These are phyloP conservation scores for Schwanniomyces occidentalis DNA, from an alignment of 805 yeast species.

Conservation along the genomic window DNA sequence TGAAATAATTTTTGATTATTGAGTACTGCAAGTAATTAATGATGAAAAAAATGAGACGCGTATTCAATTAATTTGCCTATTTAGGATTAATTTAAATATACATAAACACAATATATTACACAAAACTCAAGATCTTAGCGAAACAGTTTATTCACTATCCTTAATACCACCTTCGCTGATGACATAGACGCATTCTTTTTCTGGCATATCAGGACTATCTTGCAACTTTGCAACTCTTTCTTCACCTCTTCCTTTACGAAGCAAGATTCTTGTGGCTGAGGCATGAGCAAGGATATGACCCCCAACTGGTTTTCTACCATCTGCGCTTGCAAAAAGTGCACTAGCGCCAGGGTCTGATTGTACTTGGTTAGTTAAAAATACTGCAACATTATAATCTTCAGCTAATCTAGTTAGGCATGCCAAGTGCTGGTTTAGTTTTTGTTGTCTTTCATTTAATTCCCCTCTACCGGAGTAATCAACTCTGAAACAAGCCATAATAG, in stretches of 20 bases:
- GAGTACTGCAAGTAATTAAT: too few species aligned
- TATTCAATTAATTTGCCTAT: constrained; percentile 26
- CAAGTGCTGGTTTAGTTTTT: constrained; percentile 16
- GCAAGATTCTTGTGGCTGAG: constrained; percentile 15
- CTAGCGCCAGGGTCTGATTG: constrained; percentile 19
- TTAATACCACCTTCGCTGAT: constrained; percentile 16
- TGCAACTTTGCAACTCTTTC: constrained; percentile 17
- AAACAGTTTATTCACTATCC: constrained; percentile 13
- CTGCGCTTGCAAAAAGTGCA: constrained; percentile 16
- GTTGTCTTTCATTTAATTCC: constrained; percentile 17
- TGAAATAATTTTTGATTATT: too few species aligned
- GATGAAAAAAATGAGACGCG: constrained; percentile 25
- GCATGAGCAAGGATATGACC: constrained; percentile 18
- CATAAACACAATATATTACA: not conserved
- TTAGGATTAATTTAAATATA: constrained; percentile 22
- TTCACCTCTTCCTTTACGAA: constrained; percentile 16
- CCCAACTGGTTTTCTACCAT: constrained; percentile 17
- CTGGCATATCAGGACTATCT: constrained; percentile 18
- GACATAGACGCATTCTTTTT: constrained; percentile 15
- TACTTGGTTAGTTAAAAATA: constrained; percentile 16
- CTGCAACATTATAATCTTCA: constrained; percentile 17
- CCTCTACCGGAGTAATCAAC: constrained; percentile 17
- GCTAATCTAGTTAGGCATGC: constrained; percentile 12
- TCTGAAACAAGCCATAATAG: constrained; percentile 16
- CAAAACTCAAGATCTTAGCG: not conserved